These are phyloP conservation scores for Quercus bicolor DNA, from an alignment of 306 rosid genomes.

Conservation along the genomic window DNA sequence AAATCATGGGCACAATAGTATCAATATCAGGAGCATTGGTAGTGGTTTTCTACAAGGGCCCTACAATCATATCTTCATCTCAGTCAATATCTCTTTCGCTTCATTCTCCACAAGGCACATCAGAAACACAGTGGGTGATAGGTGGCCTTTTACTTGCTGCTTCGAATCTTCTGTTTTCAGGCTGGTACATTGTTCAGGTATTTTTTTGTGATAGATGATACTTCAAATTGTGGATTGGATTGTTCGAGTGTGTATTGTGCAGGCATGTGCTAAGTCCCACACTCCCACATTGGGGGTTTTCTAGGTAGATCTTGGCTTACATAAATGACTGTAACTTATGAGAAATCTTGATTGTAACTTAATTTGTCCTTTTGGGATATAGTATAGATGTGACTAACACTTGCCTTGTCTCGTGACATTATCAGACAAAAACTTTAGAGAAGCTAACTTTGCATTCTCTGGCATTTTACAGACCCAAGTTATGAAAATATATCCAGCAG, in stretches of 20 bases:
- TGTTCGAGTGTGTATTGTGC: too few species aligned
- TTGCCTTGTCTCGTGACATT: too few species aligned
- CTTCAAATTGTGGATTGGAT: too few species aligned
- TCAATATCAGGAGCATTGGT: slow-evolving; percentile 53
- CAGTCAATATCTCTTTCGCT: not conserved
- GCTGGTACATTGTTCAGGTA: slow-evolving; percentile 53
- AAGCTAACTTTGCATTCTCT: not conserved
- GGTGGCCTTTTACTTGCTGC: slow-evolving; percentile 45
- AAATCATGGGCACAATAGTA: slow-evolving; percentile 42
- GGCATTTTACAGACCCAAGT: slow-evolving; percentile 17
- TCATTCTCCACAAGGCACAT: slow-evolving; percentile 8
- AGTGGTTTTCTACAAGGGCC: slow-evolving; percentile 54
- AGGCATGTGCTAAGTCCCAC: too few species aligned
- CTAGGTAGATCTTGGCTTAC: too few species aligned
- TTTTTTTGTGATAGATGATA: too few species aligned
- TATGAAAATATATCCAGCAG: slow-evolving; percentile 29
- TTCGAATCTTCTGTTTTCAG: slow-evolving; percentile 28
- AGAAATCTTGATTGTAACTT: not conserved
- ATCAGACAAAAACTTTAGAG: not conserved
- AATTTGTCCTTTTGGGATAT: not conserved
- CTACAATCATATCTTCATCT: slow-evolving; percentile 21
- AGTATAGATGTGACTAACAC: too few species aligned
- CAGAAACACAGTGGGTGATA: slow-evolving; percentile 36
- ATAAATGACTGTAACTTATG: too few species aligned
- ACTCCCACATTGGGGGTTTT: too few species aligned